Base-by-base conservation (phyloP, 192 early-diverging fungal species). In the Phlyctochytrium bullatum region DNA sequence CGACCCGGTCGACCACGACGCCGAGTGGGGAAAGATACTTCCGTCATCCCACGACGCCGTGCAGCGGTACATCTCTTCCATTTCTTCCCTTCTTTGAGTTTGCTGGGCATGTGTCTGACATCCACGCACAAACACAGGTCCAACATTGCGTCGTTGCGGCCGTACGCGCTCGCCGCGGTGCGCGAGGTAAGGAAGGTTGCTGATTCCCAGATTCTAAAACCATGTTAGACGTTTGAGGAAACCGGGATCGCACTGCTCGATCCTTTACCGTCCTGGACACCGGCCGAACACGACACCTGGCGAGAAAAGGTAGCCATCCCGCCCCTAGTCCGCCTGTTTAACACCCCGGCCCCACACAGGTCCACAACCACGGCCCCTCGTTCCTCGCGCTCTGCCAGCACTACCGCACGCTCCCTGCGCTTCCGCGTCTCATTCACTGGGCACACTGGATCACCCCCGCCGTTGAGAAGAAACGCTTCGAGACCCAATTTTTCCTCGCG, bases 201-300 rank as follows among this genome's bases (percentile, higher is more conserved):
- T 1, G 30, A 23, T 24, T 34, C n/a, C 20, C 30, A 36, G 61
- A n/a, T 36, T 62, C 34, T 62, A 33, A 62, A 1, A 35, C 61
- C 69, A 28, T 64, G 68, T 31, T 89, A 94, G 72, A 91, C 93
- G 0, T 89, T 85, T 68, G 93, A 95, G 71, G 93, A 95, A 67
- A 85, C 86, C 20, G 91, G 91, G 0, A 66, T 93, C 25, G 65
- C 87, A 20, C 70, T 94, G 6, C 68, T 77, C n/a, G 65, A 77
- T 3, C 69, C 83, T 30, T 64, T 67, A 0, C 34, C 66, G 23
- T 33, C 66, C 3, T 33, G 73, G 0, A 40, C 52, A 2, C 64
- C 70, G 27, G 74, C 73, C 10, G 40, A 47, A 20, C 10, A 73
- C 2, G 23, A 67, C 3, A 28, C 3, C 47, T 87, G 83, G 86